A percentile compares a stretch with the other conserved stretches of the same genome.
Conservation (phyloP, 1,284 basidiomycete genomes). For the Psilocybe mexicana region DNA sequence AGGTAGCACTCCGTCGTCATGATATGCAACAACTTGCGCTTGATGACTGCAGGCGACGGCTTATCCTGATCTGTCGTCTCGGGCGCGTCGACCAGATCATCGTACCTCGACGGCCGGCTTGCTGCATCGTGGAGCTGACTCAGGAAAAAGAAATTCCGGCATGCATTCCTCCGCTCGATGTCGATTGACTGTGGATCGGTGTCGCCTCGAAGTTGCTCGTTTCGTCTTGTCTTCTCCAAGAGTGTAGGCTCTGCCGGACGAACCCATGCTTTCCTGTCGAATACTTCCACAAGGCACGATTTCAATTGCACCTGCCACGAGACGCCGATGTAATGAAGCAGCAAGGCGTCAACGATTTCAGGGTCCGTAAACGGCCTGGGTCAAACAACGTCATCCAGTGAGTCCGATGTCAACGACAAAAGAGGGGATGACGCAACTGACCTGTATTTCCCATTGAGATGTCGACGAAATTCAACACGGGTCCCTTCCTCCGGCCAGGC, state of each 20-base stretch:
- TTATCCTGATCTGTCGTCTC: neutral
- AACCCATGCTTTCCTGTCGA: conserved; percentile 32
- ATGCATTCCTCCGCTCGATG: conserved; percentile 16
- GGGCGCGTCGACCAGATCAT: neutral
- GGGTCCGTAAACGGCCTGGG: neutral
- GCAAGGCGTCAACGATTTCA: neutral
- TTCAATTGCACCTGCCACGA: neutral
- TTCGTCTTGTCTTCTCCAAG: conserved; percentile 12
- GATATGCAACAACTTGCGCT: conserved; percentile 34
- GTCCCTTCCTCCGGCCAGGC: conserved; percentile 41
- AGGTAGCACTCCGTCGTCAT: conserved; percentile 37
- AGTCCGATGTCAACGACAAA: neutral
- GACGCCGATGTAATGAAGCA: neutral
- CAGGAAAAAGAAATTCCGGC: conserved; percentile 30
- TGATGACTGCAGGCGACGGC: conserved; percentile 18
- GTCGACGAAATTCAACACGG: conserved; percentile 42
- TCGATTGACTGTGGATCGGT: conserved; percentile 22
- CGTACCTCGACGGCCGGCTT: conserved; percentile 8
- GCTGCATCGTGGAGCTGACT: conserved; percentile 29
- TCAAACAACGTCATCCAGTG: neutral
- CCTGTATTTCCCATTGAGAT: conserved; percentile 47
- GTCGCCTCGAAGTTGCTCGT: conserved; percentile 18
- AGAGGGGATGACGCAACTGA: conserved; percentile 4
- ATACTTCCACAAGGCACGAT: neutral
- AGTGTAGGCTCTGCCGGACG: conserved; percentile 17